Percentiles rank a stretch among this genome's conserved stretches.
phyloP scores from a whole-genome alignment of 225 moss, liverwort and hornwort genomes.

The Takakia lepidozioides region DNA sequence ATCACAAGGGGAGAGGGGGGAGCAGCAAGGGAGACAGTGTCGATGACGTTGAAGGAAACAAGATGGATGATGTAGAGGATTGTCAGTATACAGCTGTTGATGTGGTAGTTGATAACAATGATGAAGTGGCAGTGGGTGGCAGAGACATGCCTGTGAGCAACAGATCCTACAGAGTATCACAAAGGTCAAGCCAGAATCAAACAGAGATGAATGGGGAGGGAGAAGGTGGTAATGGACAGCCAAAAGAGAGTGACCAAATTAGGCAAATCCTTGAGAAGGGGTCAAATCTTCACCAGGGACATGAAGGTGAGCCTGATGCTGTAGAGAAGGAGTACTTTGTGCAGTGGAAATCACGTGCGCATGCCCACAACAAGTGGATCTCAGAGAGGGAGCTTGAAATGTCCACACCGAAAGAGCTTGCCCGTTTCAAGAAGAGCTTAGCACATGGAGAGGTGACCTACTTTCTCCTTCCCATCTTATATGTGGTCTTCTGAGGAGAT shows the following conservation, averaged over 20 bases:
- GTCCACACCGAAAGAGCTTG: conserved; percentile 57
- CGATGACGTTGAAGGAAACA: no score
- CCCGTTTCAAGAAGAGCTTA: conserved; percentile 52
- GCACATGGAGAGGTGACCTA: conserved; percentile 51
- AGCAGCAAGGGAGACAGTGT: no score
- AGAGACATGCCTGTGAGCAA: conserved; percentile 18
- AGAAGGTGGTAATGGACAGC: no score
- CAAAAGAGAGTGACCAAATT: no score
- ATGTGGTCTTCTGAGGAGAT: conserved; percentile 3
- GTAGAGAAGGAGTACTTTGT: conserved; percentile 64
- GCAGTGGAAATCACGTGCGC: conserved; percentile 78
- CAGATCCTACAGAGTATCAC: conserved; percentile 16
- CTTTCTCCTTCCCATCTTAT: no score
- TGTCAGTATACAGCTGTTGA: no score
- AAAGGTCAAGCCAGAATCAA: conserved; percentile 8
- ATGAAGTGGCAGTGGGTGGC: conserved; percentile 10
- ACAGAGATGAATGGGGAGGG: conserved; percentile 12
- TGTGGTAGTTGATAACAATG: conserved; percentile 33
- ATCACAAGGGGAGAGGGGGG: conserved; percentile 7
- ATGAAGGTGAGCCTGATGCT: conserved; percentile 5
- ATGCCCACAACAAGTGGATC: conserved; percentile 81
- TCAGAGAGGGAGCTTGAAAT: conserved; percentile 56
- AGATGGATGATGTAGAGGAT: no score
- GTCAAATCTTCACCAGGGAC: no score
- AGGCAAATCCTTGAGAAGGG: no score